Base-by-base conservation (phyloP, 495 filamentous ascomycete genomes). In the Aspergillus sclerotioniger region DNA sequence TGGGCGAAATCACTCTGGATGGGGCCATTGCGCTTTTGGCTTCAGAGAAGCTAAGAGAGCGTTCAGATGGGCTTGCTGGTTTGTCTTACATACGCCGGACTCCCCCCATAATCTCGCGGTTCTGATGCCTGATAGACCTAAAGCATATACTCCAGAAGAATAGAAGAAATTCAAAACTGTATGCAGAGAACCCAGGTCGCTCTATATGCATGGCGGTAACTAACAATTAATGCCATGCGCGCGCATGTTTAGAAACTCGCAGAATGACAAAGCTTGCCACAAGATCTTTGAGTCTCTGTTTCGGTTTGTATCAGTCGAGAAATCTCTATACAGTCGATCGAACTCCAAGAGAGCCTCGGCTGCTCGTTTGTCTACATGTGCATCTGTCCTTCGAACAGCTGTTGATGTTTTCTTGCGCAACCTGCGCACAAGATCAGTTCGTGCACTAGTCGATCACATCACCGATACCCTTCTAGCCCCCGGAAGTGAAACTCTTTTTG, bases 241-340 rank as follows among this genome's bases (percentile, higher is more conserved):
- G 16, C 25, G 33, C 35, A 67, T 59, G 33, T 65, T 10, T 60
- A 84, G 80, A 35, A 72, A 76, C 46, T 61, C 68, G 15, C 73
- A 91, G 52, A 84, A 81, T 49, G 91, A 96, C 67, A 89, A 88
- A 62, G 82, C 81, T 16, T 96, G 88, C 64, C 89, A 95, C 64
- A 82, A 81, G 48, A 85, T 97, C 28, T 91, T 87, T 59, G 91
- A 97, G 64, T 82, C 84, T 0, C 72, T 98, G 15, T 97, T 97
- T 65, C 76, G 80, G 37, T 85, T 83, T 59, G 73, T 84, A 8
- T 76, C 86, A 17, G 65, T 75, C 10, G 91, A 97, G 57, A 88
- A 86, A 65, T 76, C 86, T 25, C 58, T 74, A 20, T 90, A 85
- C 63, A 80, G 84, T 51, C 76, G 77, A 55, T 80, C 83, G 28